Evolutionary conservation across 2,329 filamentous ascomycete genomes (phyloP), one percentile per base, ranked within the genome.

Genomic region (Sphaerostilbella broomeana): DNA sequence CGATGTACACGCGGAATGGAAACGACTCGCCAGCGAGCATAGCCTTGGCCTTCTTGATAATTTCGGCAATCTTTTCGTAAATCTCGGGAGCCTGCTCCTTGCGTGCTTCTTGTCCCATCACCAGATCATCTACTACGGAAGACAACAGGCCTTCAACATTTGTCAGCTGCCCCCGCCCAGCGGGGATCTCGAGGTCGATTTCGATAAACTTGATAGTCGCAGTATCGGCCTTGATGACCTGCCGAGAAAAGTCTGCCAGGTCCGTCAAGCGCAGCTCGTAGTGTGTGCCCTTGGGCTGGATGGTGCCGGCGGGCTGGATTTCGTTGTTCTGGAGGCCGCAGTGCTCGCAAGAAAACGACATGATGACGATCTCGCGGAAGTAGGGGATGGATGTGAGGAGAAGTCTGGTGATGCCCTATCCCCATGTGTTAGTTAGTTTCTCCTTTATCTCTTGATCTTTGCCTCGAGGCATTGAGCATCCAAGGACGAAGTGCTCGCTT

Each of bases 311-410:
- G 7, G 89, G 81, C 60, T 95, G 90, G 52, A 98, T 84, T 54
- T 95, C 90, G 62, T 89, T 89, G 69, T 97, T 95, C 50, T 84
- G 79, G 65, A 90, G 83, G 58, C 80, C 71, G 68, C 92, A 98
- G 64, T 95, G 79, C 5, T 86, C 80, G 70, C 92, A 98, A 50
- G 78, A 77, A 64, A 98, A 98, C 47, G 90, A 97, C 81, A 95
- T 95, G 62, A 98, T 78, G 55, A 98, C 87, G 47, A 98, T 81
- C 63, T 98, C 90, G 67, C 88, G 87, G 72, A 98, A 98, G 73
- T 87, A 97, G 12, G 92, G 92, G 40, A 98, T 95, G 49, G 80
- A 79, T 12, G 94, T 94, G 39, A 98, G 79, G 29, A 98, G 79
- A 16, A 98, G 76, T 43, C 83, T 77, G 11, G 92, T 98, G 2